Percentiles rank a stretch among this genome's conserved stretches.
Conservation (phyloP, 345 rosid genomes). For the Anastatica hierochuntica region DNA sequence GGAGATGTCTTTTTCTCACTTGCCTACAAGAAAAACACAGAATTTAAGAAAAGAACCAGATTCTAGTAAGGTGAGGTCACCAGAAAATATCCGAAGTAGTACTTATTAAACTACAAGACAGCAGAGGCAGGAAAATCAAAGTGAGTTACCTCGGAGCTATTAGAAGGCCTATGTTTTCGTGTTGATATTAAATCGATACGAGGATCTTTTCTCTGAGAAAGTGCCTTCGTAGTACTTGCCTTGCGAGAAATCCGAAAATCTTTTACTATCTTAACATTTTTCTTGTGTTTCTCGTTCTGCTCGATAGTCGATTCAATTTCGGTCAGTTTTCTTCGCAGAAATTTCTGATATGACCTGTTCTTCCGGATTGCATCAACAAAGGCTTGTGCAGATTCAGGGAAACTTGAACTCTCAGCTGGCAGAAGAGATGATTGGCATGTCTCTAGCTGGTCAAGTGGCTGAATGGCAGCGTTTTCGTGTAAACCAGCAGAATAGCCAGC, state of each 20-base stretch:
- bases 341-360: constrained; percentile 78
- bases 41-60: background rate
- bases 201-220: constrained; percentile 66
- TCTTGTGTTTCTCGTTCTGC: constrained; percentile 68
- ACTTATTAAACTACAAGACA: background rate
- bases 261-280: constrained; percentile 57
- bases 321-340: constrained; percentile 49
- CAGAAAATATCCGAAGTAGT: too few relatives aligned
- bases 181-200: constrained; percentile 61
- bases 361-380: constrained; percentile 66
- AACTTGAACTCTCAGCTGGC: constrained; percentile 33
- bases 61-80: too few relatives aligned
- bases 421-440: constrained; percentile 22
- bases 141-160: constrained; percentile 44
- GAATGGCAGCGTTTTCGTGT: constrained; percentile 27
- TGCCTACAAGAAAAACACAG: constrained; percentile 37
- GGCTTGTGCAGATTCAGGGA: constrained; percentile 59
- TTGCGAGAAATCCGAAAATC: constrained; percentile 70
- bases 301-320: constrained; percentile 70
- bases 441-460: constrained; percentile 26
- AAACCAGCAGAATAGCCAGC: constrained; percentile 8
- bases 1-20: constrained; percentile 39
- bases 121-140: constrained; percentile 1
- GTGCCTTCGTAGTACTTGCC: constrained; percentile 47
- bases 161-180: constrained; percentile 22